These are phyloP conservation scores for Penicillium macrosclerotiorum DNA, from an alignment of 495 filamentous ascomycete genomes.

Conservation along the genomic window DNA sequence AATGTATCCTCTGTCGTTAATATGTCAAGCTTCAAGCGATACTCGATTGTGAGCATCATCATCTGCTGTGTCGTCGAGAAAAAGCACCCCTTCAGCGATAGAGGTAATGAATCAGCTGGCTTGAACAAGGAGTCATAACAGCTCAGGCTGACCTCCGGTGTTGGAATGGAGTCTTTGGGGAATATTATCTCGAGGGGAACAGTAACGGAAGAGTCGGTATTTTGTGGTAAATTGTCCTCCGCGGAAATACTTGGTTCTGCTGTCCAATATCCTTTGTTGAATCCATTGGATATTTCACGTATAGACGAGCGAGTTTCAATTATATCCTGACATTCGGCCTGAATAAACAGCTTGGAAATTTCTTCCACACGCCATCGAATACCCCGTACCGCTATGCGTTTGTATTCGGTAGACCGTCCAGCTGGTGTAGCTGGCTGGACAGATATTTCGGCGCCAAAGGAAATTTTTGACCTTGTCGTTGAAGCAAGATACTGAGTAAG, in stretches of 20 bases:
- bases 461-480: background rate
- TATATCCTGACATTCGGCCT: background rate
- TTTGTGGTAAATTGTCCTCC: background rate
- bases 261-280: conserved; percentile 10
- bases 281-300: conserved; percentile 9
- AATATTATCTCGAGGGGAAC: conserved; percentile 1
- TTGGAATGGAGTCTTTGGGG: background rate
- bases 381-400: conserved; percentile 6
- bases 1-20: conserved; percentile 13
- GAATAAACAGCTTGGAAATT: conserved; percentile 2
- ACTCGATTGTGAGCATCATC: conserved; percentile 9
- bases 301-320: background rate
- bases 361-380: conserved; percentile 17
- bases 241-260: background rate
- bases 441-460: background rate
- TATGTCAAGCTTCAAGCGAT: conserved; percentile 15
- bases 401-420: conserved; percentile 9
- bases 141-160: background rate
- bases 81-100: background rate
- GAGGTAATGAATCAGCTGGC: background rate
- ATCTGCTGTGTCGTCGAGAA: background rate
- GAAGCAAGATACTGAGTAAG: conserved; percentile 5
- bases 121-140: background rate
- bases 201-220: conserved; percentile 3
- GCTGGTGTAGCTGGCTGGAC: conserved; percentile 1